Base-by-base conservation (phyloP, 345 rosid genomes). In the Ceriops zippeliana region DNA sequence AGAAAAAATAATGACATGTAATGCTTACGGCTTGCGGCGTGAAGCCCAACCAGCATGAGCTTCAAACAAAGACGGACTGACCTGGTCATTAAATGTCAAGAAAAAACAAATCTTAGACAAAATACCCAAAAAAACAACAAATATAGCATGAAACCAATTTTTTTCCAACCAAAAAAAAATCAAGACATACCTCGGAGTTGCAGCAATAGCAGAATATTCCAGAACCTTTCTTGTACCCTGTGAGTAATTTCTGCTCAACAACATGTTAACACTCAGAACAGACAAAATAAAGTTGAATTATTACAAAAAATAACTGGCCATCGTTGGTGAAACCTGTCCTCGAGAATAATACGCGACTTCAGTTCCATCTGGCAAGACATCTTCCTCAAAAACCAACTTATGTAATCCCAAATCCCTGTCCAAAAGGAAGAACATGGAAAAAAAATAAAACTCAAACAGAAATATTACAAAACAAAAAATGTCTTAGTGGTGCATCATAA, bases 41-140 rank as follows among this genome's bases (percentile, higher is more conserved):
- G 82, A 71, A 58, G 96, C 87, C 83, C 82, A 91, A 72, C 98
- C 98, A 76, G 98, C 98, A 89, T 93, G 98, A 73, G 96, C 89
- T 87, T 93, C 98, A 80, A 93, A 93, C 51, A 62, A 79, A 52
- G 98, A 93, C 38, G 98, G 92, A 71, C 98, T 93, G 69, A 93
- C 78, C 97, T 93, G 90, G 66, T 38, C 79, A 56, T 70, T 70
- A 66, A 72, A 77, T 22, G 61, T 27, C 63, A 74, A 71, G 5
- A 71, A 66, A 59, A 56, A 61, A 61, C 32, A 66, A 73, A 47
- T 65, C 59, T 65, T 67, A 52, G 71, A 58, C 21, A 9, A 24
- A 21, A 56, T 49, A 66, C 21, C 24, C 34, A 52, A 34, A 46
- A 70, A 65, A 63, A 69, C 32, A 79, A 60, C 57, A 56, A 70